Conservation (phyloP, 805 yeast species). For the Cephaloascus albidus region DNA sequence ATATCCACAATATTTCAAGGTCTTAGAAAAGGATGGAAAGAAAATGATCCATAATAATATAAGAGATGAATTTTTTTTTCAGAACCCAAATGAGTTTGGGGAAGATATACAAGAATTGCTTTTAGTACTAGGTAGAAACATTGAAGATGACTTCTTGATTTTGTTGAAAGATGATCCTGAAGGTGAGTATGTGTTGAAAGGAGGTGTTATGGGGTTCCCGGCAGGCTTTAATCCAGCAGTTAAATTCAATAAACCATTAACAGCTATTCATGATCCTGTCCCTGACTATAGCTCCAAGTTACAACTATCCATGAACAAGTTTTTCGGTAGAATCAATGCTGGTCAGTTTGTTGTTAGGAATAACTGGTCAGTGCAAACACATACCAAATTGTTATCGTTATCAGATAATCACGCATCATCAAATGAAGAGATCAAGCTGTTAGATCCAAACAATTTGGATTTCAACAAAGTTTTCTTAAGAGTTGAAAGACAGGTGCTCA, state of each 20-base stretch:
- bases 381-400: constrained; percentile 37
- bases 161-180: constrained; percentile 33
- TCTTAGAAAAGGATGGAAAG: constrained; percentile 10
- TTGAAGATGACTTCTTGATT: constrained; percentile 59
- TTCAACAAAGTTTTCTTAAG: constrained; percentile 44
- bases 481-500: constrained; percentile 49
- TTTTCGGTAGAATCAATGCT: constrained; percentile 46
- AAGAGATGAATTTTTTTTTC: constrained; percentile 28
- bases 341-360: constrained; percentile 50
- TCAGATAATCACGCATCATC: constrained; percentile 29
- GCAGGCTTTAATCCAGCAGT: constrained; percentile 62
- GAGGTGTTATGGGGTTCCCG: constrained; percentile 54
- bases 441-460: constrained; percentile 24
- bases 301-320: constrained; percentile 56
- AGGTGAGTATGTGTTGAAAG: constrained; percentile 51
- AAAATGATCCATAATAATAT: constrained; percentile 25
- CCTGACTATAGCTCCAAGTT: constrained; percentile 55
- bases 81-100: constrained; percentile 4
- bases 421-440: constrained; percentile 22
- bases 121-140: constrained; percentile 18
- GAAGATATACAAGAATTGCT: constrained; percentile 13
- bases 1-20: constrained; percentile 44
- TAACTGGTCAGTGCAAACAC: constrained; percentile 67
- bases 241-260: constrained; percentile 43
- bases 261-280: constrained; percentile 61